These are phyloP conservation scores for Xenosphaeropsis pyriputrescens DNA, from an alignment of 2,329 filamentous ascomycete species.

Conservation along the genomic window DNA sequence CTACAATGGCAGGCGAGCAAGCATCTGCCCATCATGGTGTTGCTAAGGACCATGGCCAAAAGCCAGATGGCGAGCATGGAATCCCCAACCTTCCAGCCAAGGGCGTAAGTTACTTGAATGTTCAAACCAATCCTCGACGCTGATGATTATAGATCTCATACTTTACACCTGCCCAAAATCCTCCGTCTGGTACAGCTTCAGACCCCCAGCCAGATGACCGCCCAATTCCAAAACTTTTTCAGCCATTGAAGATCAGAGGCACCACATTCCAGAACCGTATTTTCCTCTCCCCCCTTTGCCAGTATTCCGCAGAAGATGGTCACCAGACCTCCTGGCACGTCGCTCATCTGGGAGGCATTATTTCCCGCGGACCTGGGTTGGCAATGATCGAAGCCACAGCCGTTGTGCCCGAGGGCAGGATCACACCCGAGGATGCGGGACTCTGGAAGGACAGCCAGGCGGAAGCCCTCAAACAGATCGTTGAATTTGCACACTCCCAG, in stretches of 20 bases:
- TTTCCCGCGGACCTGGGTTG: constrained; percentile 60
- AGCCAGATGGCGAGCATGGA: not conserved
- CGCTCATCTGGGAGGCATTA: constrained; percentile 67
- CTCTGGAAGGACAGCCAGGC: constrained; percentile 80
- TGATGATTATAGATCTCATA: constrained; percentile 20
- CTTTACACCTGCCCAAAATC: constrained; percentile 31
- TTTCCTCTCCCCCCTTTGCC: constrained; percentile 47
- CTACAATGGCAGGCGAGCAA: not conserved
- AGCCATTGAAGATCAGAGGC: constrained; percentile 22
- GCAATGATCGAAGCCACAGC: constrained; percentile 67
- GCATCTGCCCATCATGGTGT: constrained; percentile 10
- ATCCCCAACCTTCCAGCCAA: not conserved
- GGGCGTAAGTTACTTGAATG: not conserved
- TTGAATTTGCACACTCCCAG: constrained; percentile 71
- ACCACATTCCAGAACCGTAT: constrained; percentile 55
- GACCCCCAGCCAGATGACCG: constrained; percentile 29
- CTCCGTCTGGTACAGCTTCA: constrained; percentile 26
- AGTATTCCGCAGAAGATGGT: constrained; percentile 53
- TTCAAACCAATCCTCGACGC: not conserved
- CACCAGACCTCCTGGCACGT: constrained; percentile 72
- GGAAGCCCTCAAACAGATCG: constrained; percentile 51
- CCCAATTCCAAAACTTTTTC: constrained; percentile 32
- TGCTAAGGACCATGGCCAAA: constrained; percentile 4
- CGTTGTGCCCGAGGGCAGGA: constrained; percentile 63
- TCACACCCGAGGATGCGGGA: constrained; percentile 66